A percentile compares a stretch with the other conserved stretches of the same genome.
phyloP scores from a whole-genome alignment of 441 rosid species.

The Eruca vesicaria region DNA sequence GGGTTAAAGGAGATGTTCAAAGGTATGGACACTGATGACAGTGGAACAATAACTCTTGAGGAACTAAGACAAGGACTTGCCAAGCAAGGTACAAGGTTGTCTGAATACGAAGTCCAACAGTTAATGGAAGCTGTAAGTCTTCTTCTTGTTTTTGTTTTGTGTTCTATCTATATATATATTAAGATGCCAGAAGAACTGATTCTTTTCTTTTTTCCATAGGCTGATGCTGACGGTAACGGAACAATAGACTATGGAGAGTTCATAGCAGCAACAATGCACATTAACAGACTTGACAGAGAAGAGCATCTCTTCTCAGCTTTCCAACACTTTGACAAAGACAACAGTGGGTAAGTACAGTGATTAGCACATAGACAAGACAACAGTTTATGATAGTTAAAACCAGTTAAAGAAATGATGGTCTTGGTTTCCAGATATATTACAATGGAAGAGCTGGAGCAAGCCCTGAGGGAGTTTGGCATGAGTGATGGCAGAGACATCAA shows the following conservation, averaged over 20 bases:
- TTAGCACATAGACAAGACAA: background rate
- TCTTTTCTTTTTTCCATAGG: constrained; percentile 39
- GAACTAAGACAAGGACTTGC: constrained; percentile 83
- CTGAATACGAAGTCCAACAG: constrained; percentile 77
- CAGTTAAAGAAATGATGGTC: background rate
- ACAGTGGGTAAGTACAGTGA: constrained; percentile 64
- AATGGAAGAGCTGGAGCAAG: constrained; percentile 86
- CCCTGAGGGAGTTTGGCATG: constrained; percentile 74
- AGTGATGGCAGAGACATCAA: constrained; percentile 63
- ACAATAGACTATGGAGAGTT: constrained; percentile 91
- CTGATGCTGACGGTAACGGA: constrained; percentile 95
- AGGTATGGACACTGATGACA: constrained; percentile 74
- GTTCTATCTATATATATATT: background rate
- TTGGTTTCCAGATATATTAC: constrained; percentile 57
- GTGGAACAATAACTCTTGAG: constrained; percentile 83
- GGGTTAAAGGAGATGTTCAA: constrained; percentile 83
- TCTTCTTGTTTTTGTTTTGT: background rate
- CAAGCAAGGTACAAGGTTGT: constrained; percentile 74
- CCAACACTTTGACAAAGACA: constrained; percentile 92
- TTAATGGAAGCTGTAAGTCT: constrained; percentile 82
- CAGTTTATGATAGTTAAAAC: constrained; percentile 1
- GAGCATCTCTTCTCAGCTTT: constrained; percentile 87
- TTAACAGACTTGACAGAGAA: constrained; percentile 85
- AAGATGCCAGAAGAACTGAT: background rate
- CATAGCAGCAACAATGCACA: constrained; percentile 91